phyloP scores from a whole-genome alignment of 352 stramenopile genomes.

The Plasmopara muralis region DNA sequence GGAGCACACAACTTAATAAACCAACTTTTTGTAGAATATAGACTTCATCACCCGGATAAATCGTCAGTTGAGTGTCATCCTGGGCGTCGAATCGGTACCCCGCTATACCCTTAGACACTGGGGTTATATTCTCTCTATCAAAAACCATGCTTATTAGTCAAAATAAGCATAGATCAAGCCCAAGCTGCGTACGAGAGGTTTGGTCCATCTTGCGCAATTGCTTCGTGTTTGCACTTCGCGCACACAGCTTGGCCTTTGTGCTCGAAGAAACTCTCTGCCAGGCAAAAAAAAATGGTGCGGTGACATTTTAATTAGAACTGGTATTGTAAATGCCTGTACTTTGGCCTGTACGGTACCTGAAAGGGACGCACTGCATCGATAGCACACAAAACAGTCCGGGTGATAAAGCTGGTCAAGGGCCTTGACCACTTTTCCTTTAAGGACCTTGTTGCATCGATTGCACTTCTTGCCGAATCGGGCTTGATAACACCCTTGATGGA shows the following conservation, averaged over 20 bases:
- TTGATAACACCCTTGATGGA: conserved; percentile 78
- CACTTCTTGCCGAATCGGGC: conserved; percentile 74
- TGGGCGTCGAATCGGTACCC: conserved; percentile 72
- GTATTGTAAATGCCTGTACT: background rate
- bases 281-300: conserved; percentile 14
- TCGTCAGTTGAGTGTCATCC: conserved; percentile 80
- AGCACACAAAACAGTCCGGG: conserved; percentile 79
- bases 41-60: conserved; percentile 70
- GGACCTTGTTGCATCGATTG: conserved; percentile 64
- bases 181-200: conserved; percentile 37
- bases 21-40: conserved; percentile 68
- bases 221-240: conserved; percentile 68
- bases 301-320: background rate
- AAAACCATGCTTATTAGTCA: too few species aligned
- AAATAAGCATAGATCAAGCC: background rate
- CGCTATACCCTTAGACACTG: conserved; percentile 48
- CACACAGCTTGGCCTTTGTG: conserved; percentile 70
- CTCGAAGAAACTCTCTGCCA: conserved; percentile 80
- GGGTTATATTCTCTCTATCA: conserved; percentile 39
- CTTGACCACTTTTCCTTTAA: conserved; percentile 84
- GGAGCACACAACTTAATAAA: background rate
- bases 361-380: conserved; percentile 63
- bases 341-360: conserved; percentile 34
- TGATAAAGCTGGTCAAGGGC: conserved; percentile 81
- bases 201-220: conserved; percentile 46